Conservation (phyloP, 2,329 filamentous ascomycete species). For the Aspergillus glaucus region DNA sequence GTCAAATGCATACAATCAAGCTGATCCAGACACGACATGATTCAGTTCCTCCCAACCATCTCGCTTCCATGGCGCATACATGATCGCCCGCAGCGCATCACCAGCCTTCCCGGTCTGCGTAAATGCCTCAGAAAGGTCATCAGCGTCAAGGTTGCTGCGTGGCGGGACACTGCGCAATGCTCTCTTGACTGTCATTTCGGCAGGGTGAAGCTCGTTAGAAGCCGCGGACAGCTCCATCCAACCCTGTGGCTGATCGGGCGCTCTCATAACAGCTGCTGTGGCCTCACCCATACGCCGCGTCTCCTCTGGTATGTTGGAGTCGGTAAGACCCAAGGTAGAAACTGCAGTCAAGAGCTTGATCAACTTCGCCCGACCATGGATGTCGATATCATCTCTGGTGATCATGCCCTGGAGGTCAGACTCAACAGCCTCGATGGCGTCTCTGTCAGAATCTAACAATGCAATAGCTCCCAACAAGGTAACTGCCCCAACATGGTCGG, state of each 20-base stretch:
- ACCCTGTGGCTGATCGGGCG: constrained; percentile 69
- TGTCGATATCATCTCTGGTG: constrained; percentile 57
- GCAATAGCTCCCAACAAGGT: constrained; percentile 79
- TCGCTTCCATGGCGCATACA: constrained; percentile 72
- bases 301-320: constrained; percentile 36
- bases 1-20: constrained; percentile 4
- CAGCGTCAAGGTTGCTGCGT: constrained; percentile 58
- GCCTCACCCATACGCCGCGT: constrained; percentile 57
- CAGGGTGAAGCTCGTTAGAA: constrained; percentile 49
- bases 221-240: constrained; percentile 69
- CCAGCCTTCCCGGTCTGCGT: constrained; percentile 63
- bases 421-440: constrained; percentile 72
- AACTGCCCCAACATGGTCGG: constrained; percentile 71
- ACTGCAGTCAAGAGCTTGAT: constrained; percentile 71
- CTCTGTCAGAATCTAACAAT: constrained; percentile 69
- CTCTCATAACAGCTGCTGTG: constrained; percentile 71
- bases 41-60: constrained; percentile 55
- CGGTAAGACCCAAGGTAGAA: constrained; percentile 51
- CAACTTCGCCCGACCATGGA: constrained; percentile 61
- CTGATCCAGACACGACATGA: constrained; percentile 21
- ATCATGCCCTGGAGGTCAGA: constrained; percentile 70
- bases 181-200: constrained; percentile 76
- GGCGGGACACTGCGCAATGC: constrained; percentile 70
- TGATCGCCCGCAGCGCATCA: constrained; percentile 70
- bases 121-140: constrained; percentile 66